Evolutionary conservation across 2,329 filamentous ascomycete genomes (phyloP), one percentile per base, ranked within the genome.

Genomic region (Ascochyta clinopodiicola): DNA sequence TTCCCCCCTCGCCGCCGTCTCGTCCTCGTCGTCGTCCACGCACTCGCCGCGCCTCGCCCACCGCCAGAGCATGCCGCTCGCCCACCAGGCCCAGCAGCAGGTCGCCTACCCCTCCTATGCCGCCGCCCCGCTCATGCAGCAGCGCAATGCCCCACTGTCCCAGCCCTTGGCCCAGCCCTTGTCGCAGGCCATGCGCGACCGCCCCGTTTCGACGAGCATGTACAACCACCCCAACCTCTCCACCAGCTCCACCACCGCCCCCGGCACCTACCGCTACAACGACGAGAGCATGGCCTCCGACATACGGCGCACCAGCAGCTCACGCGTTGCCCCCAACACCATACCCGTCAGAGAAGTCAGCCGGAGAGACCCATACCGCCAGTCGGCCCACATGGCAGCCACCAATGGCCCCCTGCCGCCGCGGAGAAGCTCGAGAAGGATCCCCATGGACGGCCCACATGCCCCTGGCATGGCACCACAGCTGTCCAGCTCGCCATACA

Each of bases 391-490:
- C 62, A 80, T 84, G 44, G 79, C 82, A 34, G 74, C 77, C 27
- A 82, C 80, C 13, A 87, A 84, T 70, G 86, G 84, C 5, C 85
- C 88, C 13, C 75, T 89, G 56, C 91, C 92, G 39, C 89, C 90
- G 37, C 86, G 92, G 66, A 85, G 89, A 71, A 89, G 87, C 67
- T 96, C 92, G 10, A 86, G 88, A 71, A 86, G 89, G 39, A 84
- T 89, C 75, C 84, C 82, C 35, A 83, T 85, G 59, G 83, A 83
- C 34, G 62, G 60, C 13, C 36, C 64, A 4, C 57, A 59, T 35
- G 42, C 54, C 6, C 62, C 67, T 10, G 57, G 57, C 2, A 34
- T 60, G 15, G 57, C 59, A 24, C 21, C 51, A 2, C 69, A 73
- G 17, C 46, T 72, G 25, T 73, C 72, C 5, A 66, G 62, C 37